phyloP scores from a whole-genome alignment of 305 asterid genomes.

The Fraxinus paxiana region DNA sequence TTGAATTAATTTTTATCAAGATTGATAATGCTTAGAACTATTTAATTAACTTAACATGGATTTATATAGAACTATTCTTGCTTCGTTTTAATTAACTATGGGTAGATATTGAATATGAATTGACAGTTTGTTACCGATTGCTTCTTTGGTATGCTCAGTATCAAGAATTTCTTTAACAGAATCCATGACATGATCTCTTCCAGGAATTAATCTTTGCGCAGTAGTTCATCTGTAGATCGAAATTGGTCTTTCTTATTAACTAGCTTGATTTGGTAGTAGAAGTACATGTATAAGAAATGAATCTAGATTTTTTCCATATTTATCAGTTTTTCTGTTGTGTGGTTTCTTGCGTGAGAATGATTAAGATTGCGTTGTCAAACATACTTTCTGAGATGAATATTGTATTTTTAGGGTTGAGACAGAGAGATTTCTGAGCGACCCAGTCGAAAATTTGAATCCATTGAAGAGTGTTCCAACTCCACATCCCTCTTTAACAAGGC shows the following conservation, averaged over 20 bases:
- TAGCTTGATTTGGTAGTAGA: constrained; percentile 10
- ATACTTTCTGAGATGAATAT: constrained; percentile 14
- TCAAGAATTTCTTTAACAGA: not conserved
- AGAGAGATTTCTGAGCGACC: constrained; percentile 46
- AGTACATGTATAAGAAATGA: not conserved
- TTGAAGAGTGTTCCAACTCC: constrained; percentile 39
- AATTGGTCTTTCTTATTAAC: not conserved
- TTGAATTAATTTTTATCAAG: not conserved
- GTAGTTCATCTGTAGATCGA: not conserved
- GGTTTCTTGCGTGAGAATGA: not conserved
- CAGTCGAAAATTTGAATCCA: constrained; percentile 39
- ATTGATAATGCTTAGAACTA: not conserved
- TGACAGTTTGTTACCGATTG: constrained; percentile 10
- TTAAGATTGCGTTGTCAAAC: not conserved
- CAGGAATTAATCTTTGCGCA: not conserved
- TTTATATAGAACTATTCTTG: not conserved
- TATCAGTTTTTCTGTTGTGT: not conserved
- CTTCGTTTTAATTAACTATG: not conserved
- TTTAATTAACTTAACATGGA: not conserved
- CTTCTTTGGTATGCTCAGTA: constrained; percentile 11
- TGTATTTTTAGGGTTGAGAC: constrained; percentile 48
- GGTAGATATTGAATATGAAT: constrained; percentile 3
- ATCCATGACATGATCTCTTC: not conserved
- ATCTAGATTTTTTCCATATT: not conserved
- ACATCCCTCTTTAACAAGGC: constrained; percentile 33